A percentile compares a stretch with the other conserved stretches of the same genome.
Conservation (phyloP, 805 yeast species). For the Pichia cephalocereana region DNA sequence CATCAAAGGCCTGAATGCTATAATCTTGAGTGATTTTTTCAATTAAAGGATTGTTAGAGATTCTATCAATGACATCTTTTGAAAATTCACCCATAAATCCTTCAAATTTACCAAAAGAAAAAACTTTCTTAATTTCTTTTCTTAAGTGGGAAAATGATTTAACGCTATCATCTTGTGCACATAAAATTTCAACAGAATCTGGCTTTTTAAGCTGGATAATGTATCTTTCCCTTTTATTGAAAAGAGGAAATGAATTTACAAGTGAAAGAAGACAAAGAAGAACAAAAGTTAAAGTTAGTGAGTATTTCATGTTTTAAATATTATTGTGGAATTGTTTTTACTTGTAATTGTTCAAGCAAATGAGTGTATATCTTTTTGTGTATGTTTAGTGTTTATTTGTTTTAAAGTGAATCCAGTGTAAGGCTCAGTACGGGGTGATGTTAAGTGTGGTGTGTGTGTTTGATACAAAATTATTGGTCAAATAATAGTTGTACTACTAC, state of each 20-base stretch:
- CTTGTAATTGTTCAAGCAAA: too few species aligned
- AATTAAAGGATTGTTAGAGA: constrained; percentile 51
- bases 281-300: neutral
- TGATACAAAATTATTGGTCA: too few species aligned
- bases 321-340: neutral
- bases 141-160: constrained; percentile 33
- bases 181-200: constrained; percentile 38
- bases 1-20: constrained; percentile 45
- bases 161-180: constrained; percentile 32
- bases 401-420: too few species aligned
- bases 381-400: too few species aligned
- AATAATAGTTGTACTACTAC: too few species aligned
- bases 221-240: constrained; percentile 23
- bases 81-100: constrained; percentile 62
- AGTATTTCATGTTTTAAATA: neutral
- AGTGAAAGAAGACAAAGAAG: neutral
- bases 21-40: constrained; percentile 64
- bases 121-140: constrained; percentile 39
- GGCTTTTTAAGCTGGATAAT: constrained; percentile 44
- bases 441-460: too few species aligned
- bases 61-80: constrained; percentile 34
- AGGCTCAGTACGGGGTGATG: too few species aligned
- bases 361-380: too few species aligned
- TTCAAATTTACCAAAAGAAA: constrained; percentile 61
- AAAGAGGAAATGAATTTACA: constrained; percentile 4